Evolutionary conservation across 2,329 filamentous ascomycete species (phyloP), one percentile per base, ranked within the genome.

Genomic region (Phaeosphaeria sp.): DNA sequence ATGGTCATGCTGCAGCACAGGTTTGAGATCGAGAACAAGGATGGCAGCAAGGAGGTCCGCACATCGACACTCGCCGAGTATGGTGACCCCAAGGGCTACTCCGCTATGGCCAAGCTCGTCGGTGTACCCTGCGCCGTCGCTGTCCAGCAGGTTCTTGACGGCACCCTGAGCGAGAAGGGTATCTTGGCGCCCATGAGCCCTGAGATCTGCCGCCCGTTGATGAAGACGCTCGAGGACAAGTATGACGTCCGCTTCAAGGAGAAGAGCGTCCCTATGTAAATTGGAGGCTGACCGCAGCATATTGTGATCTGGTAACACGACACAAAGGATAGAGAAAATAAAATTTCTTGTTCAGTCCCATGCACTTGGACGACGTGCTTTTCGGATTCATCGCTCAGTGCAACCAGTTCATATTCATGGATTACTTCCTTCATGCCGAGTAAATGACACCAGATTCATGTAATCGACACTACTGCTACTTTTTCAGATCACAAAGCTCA

Each of bases 61-160:
- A 93, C 91, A 22, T 92, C 89, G 43, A 97, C 93, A 1, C 86
- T 97, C 17, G 84, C 83, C 73, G 92, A 96, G 76, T 94, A 96
- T 78, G 93, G 92, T 75, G 88, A 88, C 71, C 89, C 90, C 56
- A 84, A 87, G 66, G 91, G 90, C 33, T 96, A 94, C 82, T 89
- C 86, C 3, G 87, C 91, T 66, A 96, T 97, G 92, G 91, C 91
- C 46, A 90, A 89, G 78, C 79, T 92, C 44, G 92, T 96, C 54
- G 91, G 91, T 73, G 83, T 93, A 4, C 90, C 91, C 5, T 90
- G 88, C 68, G 88, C 83, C 61, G 87, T 91, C 55, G 92, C 92
- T 45, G 90, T 93, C 17, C 73, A 91, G 83, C 86, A 90, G 81
- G 89, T 95, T 22, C 84, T 94, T 40, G 84, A 92, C 76, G 90